These are phyloP conservation scores for Drechslerella dactyloides DNA, from an alignment of 2,329 filamentous ascomycete genomes.

Conservation along the genomic window DNA sequence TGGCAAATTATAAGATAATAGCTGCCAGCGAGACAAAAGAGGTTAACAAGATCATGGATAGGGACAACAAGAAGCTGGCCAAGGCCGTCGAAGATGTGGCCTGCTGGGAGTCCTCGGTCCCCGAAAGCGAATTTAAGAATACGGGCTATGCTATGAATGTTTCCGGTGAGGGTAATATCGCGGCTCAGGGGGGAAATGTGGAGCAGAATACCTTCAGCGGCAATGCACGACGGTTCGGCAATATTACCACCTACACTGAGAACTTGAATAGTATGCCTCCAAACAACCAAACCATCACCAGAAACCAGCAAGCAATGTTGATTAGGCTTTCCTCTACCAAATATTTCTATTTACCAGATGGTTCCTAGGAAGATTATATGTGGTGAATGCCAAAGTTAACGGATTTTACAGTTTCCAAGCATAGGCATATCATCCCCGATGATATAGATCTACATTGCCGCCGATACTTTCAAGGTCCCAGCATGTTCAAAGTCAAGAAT, in stretches of 20 bases:
- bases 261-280: no score
- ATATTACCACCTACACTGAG: background rate
- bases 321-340: background rate
- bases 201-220: background rate
- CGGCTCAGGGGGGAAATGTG: background rate
- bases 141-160: background rate
- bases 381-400: no score
- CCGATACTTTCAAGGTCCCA: slow-evolving; percentile 46
- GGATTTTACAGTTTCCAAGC: no score
- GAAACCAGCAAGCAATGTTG: background rate
- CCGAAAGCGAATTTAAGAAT: background rate
- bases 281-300: no score
- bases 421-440: background rate
- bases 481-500: slow-evolving; percentile 50
- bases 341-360: no score
- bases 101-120: background rate
- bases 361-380: no score
- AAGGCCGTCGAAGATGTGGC: background rate
- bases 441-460: slow-evolving; percentile 32
- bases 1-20: background rate
- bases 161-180: background rate
- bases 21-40: background rate
- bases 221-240: background rate
- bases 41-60: background rate
- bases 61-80: background rate